Evolutionary conservation across 805 yeast genomes (phyloP), one percentile per base, ranked within the genome.

Genomic region (Ogataea zsoltii): DNA sequence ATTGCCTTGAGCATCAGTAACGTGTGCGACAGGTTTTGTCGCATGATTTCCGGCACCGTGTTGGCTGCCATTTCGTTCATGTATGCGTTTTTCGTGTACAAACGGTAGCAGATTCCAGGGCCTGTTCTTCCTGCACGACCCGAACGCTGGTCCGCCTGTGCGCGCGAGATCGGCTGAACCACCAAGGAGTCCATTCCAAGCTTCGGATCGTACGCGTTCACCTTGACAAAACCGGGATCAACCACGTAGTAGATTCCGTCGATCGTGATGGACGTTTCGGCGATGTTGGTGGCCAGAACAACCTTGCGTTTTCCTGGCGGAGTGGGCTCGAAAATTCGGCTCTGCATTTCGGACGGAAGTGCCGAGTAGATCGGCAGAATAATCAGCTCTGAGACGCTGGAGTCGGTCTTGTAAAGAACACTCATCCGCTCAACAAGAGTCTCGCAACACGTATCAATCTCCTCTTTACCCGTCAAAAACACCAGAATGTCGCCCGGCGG

Each of bases 61-160:
- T 83, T 85, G 2, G 85, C 79, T 7, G 84, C 71, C 85, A 92
- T 82, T 57, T 91, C 97, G 48, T 79, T 76, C 46, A 76, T 69
- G 63, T 74, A 91, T 0, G 96, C 91, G 48, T 80, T 70, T 58
- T 88, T 91, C 0, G 98, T 91, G 63, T 86, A 94, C n/a, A 94
- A 68, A 45, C 99, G 70, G 60, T 82, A 94, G 61, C 99, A 95
- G 55, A 88, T 84, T 2, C 99, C 99, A 0, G 97, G 96, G 0
- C 95, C 95, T 0, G 96, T 89, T 71, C 99, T 85, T 38, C 99
- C 99, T 0, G 99, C 99, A 62, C 99, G 79, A 45, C 99, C 99
- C 37, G 96, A 80, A 61, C 99, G 76, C 67, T 94, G 99, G 54
- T 87, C 87, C 0, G 98, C 97, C 61, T 91, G 96, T 0, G 99